Base-by-base conservation (phyloP, 2,329 filamentous ascomycete species). In the Anthostomella pinea region DNA sequence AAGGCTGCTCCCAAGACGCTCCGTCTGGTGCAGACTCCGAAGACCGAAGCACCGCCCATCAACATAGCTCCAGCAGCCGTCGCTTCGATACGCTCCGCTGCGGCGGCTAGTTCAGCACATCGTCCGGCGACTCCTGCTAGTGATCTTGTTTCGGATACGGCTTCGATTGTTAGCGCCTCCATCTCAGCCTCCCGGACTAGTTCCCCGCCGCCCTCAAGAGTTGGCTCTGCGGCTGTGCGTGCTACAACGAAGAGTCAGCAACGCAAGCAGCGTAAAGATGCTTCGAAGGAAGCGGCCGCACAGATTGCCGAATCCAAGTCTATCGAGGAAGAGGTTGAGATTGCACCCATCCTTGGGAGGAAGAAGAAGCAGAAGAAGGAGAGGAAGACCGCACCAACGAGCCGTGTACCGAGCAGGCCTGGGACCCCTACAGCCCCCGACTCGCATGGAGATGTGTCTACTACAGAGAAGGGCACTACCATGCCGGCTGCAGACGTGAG, bases 351-450 rank as follows among this genome's bases (percentile, higher is more conserved):
- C 25, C 60, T 88, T 31, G 85, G 85, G 21, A 78, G 87, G 34
- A 89, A 89, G 70, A 91, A 88, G 70, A 93, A 91, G 66, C 79
- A 86, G 58, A 89, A 86, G 70, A 91, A 88, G 64, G 80, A 84
- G 51, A 82, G 78, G 52, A 58, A 53, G 51, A 42, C 54, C 2
- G 64, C 63, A 51, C 56, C 51, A 20, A 33, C 47, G 14, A 56
- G 48, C 29, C 44, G 49, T 17, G 35, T 43, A 22, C 45, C 49
- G 17, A 59, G 49, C 20, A 49, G 57, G 14, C 58, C 57, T 6
- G 56, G 47, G 48, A 64, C 53, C 4, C 58, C 58, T 18, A 46
- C 33, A 42, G 44, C 44, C 32, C 61, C 59, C 35, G 49, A 58
- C 30, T 30, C 46, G 3, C 52, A 45, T 13, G 46, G 55, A 36